Conservation (phyloP, 805 yeast species). For the Cyberlindnera subsufficiens region DNA sequence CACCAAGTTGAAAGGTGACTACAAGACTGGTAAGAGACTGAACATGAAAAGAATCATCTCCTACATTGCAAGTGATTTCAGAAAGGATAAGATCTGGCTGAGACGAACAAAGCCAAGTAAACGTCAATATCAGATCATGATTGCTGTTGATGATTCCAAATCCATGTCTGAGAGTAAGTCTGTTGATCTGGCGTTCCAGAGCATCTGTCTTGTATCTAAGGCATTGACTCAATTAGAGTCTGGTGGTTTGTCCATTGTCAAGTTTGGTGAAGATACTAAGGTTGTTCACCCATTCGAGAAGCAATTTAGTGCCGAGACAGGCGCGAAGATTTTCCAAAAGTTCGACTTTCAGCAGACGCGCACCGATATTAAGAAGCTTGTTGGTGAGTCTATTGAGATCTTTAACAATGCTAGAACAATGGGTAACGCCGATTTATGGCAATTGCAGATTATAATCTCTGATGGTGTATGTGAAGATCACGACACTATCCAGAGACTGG, state of each 20-base stretch:
- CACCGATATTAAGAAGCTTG: slow-evolving; percentile 76
- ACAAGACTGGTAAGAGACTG: slow-evolving; percentile 92
- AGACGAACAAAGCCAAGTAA: slow-evolving; percentile 96
- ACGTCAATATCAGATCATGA: slow-evolving; percentile 95
- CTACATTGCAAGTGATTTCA: slow-evolving; percentile 94
- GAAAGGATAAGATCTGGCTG: slow-evolving; percentile 97
- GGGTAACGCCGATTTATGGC: slow-evolving; percentile 74
- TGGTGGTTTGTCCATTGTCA: slow-evolving; percentile 85
- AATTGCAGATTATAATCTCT: slow-evolving; percentile 83
- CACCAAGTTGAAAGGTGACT: slow-evolving; percentile 93
- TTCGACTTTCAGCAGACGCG: slow-evolving; percentile 85
- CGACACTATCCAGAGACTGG: slow-evolving; percentile 71
- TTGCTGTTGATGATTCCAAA: slow-evolving; percentile 94
- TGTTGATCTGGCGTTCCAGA: slow-evolving; percentile 87
- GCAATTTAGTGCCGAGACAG: slow-evolving; percentile 79
- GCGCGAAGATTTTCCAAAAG: slow-evolving; percentile 78
- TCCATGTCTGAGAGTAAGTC: slow-evolving; percentile 94
- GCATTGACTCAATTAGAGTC: slow-evolving; percentile 92
- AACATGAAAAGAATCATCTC: slow-evolving; percentile 98
- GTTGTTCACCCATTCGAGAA: slow-evolving; percentile 87
- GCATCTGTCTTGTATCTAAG: slow-evolving; percentile 88
- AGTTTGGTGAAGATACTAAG: slow-evolving; percentile 79
- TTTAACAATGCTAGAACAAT: slow-evolving; percentile 53
- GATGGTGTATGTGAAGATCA: slow-evolving; percentile 99
- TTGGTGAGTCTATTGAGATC: slow-evolving; percentile 63